Evolutionary conservation across 306 rosid genomes (phyloP).

Genomic region (Acacia melanoxylon): DNA sequence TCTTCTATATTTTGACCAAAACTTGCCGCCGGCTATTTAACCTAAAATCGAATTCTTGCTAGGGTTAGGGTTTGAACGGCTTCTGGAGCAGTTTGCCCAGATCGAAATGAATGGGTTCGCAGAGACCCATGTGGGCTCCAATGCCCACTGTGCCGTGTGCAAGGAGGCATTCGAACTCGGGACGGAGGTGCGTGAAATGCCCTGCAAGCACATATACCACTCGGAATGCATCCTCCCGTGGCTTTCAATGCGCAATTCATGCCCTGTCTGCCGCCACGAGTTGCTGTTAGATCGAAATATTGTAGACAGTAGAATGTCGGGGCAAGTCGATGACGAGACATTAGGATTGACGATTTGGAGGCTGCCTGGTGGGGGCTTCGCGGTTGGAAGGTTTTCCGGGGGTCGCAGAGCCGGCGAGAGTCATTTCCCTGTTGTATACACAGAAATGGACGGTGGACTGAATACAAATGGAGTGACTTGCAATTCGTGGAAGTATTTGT

Average conservation of each 20-base stretch:
- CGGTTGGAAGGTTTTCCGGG: constrained; percentile 80
- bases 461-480: constrained; percentile 41
- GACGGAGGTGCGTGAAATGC: constrained; percentile 85
- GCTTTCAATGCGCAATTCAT: constrained; percentile 82
- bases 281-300: constrained; percentile 58
- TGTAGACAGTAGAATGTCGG: constrained; percentile 35
- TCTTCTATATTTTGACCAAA: too few relatives aligned
- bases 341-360: constrained; percentile 91
- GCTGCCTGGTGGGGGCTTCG: constrained; percentile 87
- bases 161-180: constrained; percentile 79
- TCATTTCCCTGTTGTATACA: constrained; percentile 80
- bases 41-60: constrained; percentile 67
- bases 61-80: constrained; percentile 78
- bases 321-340: constrained; percentile 64
- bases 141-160: constrained; percentile 91
- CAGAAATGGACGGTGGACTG: constrained; percentile 87
- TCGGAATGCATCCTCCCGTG: constrained; percentile 90
- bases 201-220: constrained; percentile 90
- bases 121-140: constrained; percentile 50
- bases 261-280: constrained; percentile 94
- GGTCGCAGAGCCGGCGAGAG: constrained; percentile 61
- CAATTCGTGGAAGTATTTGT: too few relatives aligned
- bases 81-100: constrained; percentile 83
- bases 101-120: constrained; percentile 76
- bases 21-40: constrained; percentile 71